Base-by-base conservation (phyloP, 306 rosid genomes). In the Cercis canadensis region DNA sequence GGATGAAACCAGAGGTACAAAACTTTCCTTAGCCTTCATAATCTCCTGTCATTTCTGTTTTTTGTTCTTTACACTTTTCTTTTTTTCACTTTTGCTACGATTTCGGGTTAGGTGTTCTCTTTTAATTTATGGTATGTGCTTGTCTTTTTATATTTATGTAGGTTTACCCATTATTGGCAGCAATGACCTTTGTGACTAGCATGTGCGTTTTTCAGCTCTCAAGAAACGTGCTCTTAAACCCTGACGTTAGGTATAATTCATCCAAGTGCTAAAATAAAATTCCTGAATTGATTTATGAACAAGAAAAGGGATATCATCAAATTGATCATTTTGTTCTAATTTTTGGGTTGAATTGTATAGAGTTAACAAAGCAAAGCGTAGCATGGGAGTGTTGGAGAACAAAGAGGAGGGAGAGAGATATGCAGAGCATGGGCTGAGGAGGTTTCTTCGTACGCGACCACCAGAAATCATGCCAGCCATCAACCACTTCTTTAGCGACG, bases 161-260 rank as follows among this genome's bases (percentile, higher is more conserved):
- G 98, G 93, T 93, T 5, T 90, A 88, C 45, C 98, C 98, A 18
- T 70, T 93, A 19, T 36, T 93, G 86, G 94, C 84, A 7, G 97
- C 98, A 13, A 88, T 93, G 98, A 62, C 82, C 1, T 93, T 90
- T 71, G 98, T 93, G 56, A 84, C 96, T 7, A 67, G 86, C 43
- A 65, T 90, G 85, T 81, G 90, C 52, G 78, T 72, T 45, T 93
- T 83, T 12, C 92, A 87, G 72, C 85, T 93, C 5, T 39, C 92
- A 4, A 85, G 97, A 78, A 87, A 93, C 72, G 2, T 88, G 74
- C 8, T 87, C 12, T 34, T 47, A 1, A 93, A 93, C 56, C 98
- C 98, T 21, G 97, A 90, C 65, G 97, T 90, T 62, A 84, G 98
- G 97, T 92, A 78, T 3, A 4, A 2, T 13, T n/a, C 24, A 51